Conservation (phyloP, 495 filamentous ascomycete species). For the Durotheca rogersii region DNA sequence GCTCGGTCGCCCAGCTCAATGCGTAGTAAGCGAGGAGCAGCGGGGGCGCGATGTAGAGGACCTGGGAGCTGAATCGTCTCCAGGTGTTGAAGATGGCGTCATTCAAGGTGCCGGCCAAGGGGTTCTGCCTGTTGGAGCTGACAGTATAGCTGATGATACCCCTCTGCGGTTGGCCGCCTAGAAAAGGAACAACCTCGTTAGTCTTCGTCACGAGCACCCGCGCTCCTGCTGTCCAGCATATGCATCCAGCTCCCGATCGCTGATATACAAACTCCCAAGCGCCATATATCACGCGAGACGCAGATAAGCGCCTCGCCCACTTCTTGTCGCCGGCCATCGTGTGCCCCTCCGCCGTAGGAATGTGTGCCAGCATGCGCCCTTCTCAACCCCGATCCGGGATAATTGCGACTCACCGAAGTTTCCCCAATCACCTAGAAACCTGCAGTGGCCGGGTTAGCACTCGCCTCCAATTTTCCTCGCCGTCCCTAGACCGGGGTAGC, state of each 20-base stretch:
- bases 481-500: no score
- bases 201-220: no score
- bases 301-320: no score
- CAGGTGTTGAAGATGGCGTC: conserved; percentile 64
- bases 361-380: neutral
- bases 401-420: conserved; percentile 67
- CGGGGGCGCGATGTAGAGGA: conserved; percentile 80
- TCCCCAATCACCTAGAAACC: conserved; percentile 86
- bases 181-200: conserved; percentile 20
- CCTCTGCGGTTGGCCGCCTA: conserved; percentile 55
- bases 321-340: no score
- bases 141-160: conserved; percentile 57
- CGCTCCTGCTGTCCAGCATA: conserved; percentile 33
- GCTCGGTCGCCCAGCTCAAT: conserved; percentile 84
- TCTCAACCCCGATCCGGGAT: neutral
- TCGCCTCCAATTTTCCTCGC: neutral
- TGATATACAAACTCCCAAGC: no score
- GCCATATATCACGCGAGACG: no score
- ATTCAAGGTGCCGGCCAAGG: conserved; percentile 56
- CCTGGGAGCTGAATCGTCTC: conserved; percentile 62
- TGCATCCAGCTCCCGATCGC: conserved; percentile 7
- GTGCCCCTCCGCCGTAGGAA: neutral
- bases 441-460: conserved; percentile 50
- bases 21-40: conserved; percentile 70
- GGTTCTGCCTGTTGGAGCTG: conserved; percentile 56